These are phyloP conservation scores for Phyllosticta citriasiana DNA, from an alignment of 2,329 filamentous ascomycete species.

Conservation along the genomic window DNA sequence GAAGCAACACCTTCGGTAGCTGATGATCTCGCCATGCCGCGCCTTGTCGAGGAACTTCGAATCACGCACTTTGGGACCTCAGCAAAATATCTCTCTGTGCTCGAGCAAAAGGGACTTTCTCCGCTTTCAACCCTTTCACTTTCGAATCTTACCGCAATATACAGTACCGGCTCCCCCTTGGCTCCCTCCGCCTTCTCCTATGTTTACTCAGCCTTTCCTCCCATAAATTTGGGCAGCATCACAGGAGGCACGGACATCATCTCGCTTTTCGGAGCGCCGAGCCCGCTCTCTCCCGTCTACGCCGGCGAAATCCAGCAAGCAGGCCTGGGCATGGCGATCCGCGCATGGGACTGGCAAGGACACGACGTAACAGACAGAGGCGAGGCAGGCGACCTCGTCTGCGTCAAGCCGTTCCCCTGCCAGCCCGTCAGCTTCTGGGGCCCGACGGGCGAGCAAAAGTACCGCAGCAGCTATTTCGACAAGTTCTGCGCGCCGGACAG, in stretches of 20 bases:
- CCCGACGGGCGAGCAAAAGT: slow-evolving; percentile 59
- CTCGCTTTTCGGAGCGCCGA: slow-evolving; percentile 83
- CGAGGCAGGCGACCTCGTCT: slow-evolving; percentile 80
- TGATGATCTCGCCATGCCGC: slow-evolving; percentile 71
- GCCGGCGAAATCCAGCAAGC: slow-evolving; percentile 41
- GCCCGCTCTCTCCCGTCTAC: slow-evolving; percentile 42
- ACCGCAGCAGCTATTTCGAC: slow-evolving; percentile 78
- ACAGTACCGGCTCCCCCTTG: slow-evolving; percentile 86
- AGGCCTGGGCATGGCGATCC: slow-evolving; percentile 42
- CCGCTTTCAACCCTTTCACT: slow-evolving; percentile 48
- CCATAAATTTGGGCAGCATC: slow-evolving; percentile 80
- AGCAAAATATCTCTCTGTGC: slow-evolving; percentile 81
- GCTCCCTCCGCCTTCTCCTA: slow-evolving; percentile 90
- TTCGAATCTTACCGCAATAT: slow-evolving; percentile 64
- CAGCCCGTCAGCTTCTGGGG: slow-evolving; percentile 90
- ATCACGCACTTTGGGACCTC: slow-evolving; percentile 95
- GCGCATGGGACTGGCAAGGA: slow-evolving; percentile 43
- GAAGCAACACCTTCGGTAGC: slow-evolving; percentile 44
- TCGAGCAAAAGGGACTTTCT: slow-evolving; percentile 66
- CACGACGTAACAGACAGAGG: slow-evolving; percentile 49
- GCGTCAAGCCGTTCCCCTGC: slow-evolving; percentile 75
- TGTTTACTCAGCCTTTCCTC: slow-evolving; percentile 74
- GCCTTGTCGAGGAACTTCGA: slow-evolving; percentile 65
- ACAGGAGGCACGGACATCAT: slow-evolving; percentile 96
- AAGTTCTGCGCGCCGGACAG: slow-evolving; percentile 45